These are phyloP conservation scores for Ailanthus altissimus DNA, from an alignment of 345 rosid species.

Conservation along the genomic window DNA sequence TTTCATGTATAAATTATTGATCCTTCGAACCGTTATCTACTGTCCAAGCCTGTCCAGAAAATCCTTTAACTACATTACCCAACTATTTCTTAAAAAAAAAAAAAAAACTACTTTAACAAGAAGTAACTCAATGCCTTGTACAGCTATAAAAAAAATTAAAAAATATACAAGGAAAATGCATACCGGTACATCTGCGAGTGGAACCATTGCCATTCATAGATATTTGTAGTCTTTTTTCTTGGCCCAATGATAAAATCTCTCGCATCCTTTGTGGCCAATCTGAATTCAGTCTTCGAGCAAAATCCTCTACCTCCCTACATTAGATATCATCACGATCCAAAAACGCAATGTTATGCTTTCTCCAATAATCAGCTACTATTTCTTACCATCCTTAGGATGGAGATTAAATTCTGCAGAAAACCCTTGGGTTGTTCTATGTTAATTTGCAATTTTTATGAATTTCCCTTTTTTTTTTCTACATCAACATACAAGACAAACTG, in stretches of 20 bases:
- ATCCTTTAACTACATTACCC: neutral
- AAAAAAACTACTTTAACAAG: neutral
- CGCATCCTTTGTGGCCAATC: slow-evolving; percentile 75
- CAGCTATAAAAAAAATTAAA: neutral
- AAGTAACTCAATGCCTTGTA: neutral
- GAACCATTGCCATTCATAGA: slow-evolving; percentile 44
- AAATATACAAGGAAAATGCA: slow-evolving; percentile 8
- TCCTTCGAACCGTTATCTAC: slow-evolving; percentile 8
- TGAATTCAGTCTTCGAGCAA: slow-evolving; percentile 68
- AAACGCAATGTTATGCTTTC: neutral
- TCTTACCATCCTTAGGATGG: neutral
- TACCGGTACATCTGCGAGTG: slow-evolving; percentile 39
- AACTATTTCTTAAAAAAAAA: too few relatives aligned
- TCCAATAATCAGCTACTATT: neutral
- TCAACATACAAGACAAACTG: neutral
- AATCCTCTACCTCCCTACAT: slow-evolving; percentile 67
- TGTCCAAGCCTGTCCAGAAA: slow-evolving; percentile 19
- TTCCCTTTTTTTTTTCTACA: neutral
- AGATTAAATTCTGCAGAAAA: neutral
- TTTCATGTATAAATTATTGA: neutral
- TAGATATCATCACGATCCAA: neutral
- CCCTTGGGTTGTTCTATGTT: neutral
- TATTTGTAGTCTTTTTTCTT: slow-evolving; percentile 40
- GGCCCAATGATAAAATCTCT: slow-evolving; percentile 54
- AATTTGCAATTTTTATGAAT: neutral